These are phyloP conservation scores for Blastomyces parvus DNA, from an alignment of 2,329 filamentous ascomycete genomes.

Conservation along the genomic window DNA sequence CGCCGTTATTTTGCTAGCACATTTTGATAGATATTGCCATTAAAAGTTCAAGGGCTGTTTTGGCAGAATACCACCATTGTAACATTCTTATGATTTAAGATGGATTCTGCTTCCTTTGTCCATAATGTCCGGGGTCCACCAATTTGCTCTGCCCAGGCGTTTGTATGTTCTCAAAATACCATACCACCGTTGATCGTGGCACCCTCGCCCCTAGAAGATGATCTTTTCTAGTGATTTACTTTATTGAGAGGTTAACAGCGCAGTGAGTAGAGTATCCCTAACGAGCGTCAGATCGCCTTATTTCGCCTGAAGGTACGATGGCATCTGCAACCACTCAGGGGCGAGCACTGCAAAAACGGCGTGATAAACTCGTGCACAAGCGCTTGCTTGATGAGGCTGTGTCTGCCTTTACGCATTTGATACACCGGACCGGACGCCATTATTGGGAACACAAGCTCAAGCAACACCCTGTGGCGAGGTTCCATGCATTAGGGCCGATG, in stretches of 20 bases:
- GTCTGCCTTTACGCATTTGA: background rate
- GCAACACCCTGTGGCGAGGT: background rate
- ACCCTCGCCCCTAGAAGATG: background rate
- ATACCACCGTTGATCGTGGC: background rate
- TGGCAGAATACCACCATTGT: background rate
- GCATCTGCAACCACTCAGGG: background rate
- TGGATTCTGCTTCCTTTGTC: background rate
- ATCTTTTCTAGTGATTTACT: background rate
- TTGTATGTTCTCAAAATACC: background rate
- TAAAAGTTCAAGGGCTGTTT: background rate
- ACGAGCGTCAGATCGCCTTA: background rate
- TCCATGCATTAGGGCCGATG: background rate
- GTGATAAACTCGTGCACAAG: background rate
- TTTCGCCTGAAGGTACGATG: background rate
- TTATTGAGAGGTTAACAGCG: background rate
- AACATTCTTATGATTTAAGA: background rate
- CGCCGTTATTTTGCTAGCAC: background rate
- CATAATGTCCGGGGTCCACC: background rate
- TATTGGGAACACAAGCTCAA: background rate
- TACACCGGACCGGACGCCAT: background rate
- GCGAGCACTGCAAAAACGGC: background rate
- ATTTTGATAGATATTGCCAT: background rate
- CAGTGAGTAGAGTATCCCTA: background rate
- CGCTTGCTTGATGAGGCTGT: background rate
- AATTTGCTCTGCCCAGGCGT: background rate